phyloP scores from a whole-genome alignment of 2,329 filamentous ascomycete genomes.

The Apiospora pterosperma region DNA sequence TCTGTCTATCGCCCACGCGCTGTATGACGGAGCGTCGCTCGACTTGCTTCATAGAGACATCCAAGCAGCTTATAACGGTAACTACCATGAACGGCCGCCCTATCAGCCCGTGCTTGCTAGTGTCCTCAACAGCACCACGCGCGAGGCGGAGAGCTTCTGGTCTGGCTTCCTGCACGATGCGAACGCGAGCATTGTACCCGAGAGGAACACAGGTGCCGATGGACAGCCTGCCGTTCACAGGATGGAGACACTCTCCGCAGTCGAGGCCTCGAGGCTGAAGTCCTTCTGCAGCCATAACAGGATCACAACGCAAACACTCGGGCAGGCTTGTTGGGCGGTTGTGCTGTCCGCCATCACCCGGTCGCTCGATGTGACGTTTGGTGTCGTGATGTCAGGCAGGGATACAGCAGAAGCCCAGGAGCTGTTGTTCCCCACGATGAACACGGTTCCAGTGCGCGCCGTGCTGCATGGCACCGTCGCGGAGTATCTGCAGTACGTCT shows the following conservation, averaged over 20 bases:
- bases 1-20: slow-evolving; percentile 77
- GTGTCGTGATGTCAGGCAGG: slow-evolving; percentile 80
- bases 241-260: slow-evolving; percentile 40
- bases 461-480: slow-evolving; percentile 65
- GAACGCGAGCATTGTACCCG: slow-evolving; percentile 30
- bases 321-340: slow-evolving; percentile 73
- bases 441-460: slow-evolving; percentile 73
- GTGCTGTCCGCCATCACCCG: slow-evolving; percentile 61
- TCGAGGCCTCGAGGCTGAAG: slow-evolving; percentile 39
- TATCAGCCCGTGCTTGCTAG: slow-evolving; percentile 53
- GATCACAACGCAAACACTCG: slow-evolving; percentile 73
- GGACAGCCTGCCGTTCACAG: slow-evolving; percentile 29
- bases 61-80: slow-evolving; percentile 55
- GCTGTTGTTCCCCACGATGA: slow-evolving; percentile 87
- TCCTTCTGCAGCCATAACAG: slow-evolving; percentile 62
- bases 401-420: slow-evolving; percentile 66
- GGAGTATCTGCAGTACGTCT: slow-evolving; percentile 69
- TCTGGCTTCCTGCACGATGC: slow-evolving; percentile 57
- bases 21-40: slow-evolving; percentile 89
- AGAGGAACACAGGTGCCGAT: not conserved
- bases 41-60: slow-evolving; percentile 71
- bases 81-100: slow-evolving; percentile 36
- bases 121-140: slow-evolving; percentile 41
- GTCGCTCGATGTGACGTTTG: slow-evolving; percentile 75
- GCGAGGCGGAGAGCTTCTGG: slow-evolving; percentile 64